Base-by-base conservation (phyloP, 371 early-diverging fungal species). In the Rhizopus sp. region DNA sequence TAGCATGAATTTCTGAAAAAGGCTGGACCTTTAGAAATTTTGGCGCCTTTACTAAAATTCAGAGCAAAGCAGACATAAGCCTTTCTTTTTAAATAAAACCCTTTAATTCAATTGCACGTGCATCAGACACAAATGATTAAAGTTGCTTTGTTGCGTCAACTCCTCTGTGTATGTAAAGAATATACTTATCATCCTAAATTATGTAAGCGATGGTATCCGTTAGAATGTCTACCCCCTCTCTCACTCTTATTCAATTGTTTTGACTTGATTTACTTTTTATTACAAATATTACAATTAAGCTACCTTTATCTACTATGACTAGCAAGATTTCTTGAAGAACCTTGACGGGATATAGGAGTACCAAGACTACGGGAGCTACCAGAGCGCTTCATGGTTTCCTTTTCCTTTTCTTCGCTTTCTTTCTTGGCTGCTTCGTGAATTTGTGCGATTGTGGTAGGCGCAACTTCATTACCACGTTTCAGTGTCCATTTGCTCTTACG, bases 371-470 rank as follows among this genome's bases (percentile, higher is more conserved):
- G 84, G 35, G 82, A 82, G 39, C 85, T 80, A 42, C 83, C 75
- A 23, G 88, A 81, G 39, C 88, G 84, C 60, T 87, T 85, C 80
- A 88, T 80, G 39, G 75, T 77, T 52, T 86, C 85, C 45, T 78
- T 77, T 55, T 81, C 87, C 37, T 65, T 65, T 69, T 87, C 84
- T 68, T 86, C 81, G 42, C 80, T 86, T 31, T 81, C 86, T 56
- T 85, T 75, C 53, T 71, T 70, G 40, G 82, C 85, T 71, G 92
- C 88, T 64, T 90, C 88, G 63, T 89, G 96, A 65, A 97, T 92
- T 74, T 93, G 87, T 23, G 92, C 90, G 69, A 94, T 88, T 7
- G 93, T 94, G 68, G 91, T 89, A 34, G 95, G 95, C 6, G 92
- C 94, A 30, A 83, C 68, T 34, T 73, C 73, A 29, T 66, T 70